Conservation (phyloP, 2,329 filamentous ascomycete genomes). For the Lecanicillium sp. region DNA sequence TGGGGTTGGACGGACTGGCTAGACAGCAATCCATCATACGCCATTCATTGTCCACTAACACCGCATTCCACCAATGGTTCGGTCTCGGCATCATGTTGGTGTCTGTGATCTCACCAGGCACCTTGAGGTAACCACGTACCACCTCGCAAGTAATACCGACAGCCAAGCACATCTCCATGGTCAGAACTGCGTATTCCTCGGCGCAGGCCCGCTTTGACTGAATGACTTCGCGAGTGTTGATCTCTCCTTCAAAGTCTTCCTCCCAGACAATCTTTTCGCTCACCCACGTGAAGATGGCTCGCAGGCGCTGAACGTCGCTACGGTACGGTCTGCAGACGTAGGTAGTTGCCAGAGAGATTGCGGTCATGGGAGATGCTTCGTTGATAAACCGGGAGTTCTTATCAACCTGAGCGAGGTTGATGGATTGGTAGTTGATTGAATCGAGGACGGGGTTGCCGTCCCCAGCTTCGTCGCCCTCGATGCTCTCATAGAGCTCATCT, state of each 20-base stretch:
- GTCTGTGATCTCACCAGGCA: constrained; percentile 77
- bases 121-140: constrained; percentile 84
- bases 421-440: constrained; percentile 70
- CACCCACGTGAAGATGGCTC: constrained; percentile 97
- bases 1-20: constrained; percentile 84
- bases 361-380: constrained; percentile 72
- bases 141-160: constrained; percentile 85
- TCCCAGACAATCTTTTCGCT: constrained; percentile 95
- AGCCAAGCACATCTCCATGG: constrained; percentile 88
- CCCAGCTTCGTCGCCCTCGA: constrained; percentile 83
- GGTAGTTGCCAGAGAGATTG: constrained; percentile 75
- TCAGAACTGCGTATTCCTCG: constrained; percentile 82
- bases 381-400: constrained; percentile 91
- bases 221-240: constrained; percentile 79
- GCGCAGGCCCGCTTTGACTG: constrained; percentile 78
- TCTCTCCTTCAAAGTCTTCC: constrained; percentile 79
- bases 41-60: constrained; percentile 91
- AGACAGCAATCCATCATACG: constrained; percentile 92
- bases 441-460: constrained; percentile 79
- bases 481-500: constrained; percentile 76
- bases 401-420: constrained; percentile 83
- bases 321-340: constrained; percentile 92
- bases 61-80: constrained; percentile 98
- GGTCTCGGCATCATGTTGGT: constrained; percentile 74
- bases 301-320: constrained; percentile 84